Evolutionary conservation across 257 asterid species (phyloP), one percentile per base, ranked within the genome.

Genomic region (Eucommia ulmoides): DNA sequence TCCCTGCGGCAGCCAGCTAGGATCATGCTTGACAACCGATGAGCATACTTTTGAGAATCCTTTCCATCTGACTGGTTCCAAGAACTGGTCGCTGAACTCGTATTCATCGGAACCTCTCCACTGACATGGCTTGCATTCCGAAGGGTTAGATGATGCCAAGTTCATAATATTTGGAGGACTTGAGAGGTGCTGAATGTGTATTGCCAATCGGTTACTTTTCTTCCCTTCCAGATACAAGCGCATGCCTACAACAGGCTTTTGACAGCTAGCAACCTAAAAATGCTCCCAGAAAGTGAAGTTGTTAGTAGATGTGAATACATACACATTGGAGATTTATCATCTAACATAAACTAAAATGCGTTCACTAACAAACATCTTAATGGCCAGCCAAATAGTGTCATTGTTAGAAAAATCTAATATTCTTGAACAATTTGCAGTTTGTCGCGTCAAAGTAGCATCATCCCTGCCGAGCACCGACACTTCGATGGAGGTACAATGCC

Each of bases 51-150:
- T 85, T 58, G 98, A 75, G 33, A 70, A 89, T 58, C 75, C 66
- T 52, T 74, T 75, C 98, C 96, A 89, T 47, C 94, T 64, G 53
- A 89, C 69, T 4, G 96, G 84, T 59, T 89, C 98, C 61, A 89
- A 62, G 75, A 75, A 85, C 70, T 89, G 94, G 45, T 78, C 73
- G 12, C 42, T 25, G 3, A 71, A 56, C 42, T 79, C 86, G 15
- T 76, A 80, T 54, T 85, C 96, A 49, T 89, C 93, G 0, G 98
- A 89, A 16, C 98, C 98, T 62, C 88, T 84, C 98, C 98, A 89
- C 23, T 64, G 92, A 45, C 73, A 62, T 47, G 74, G 70, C 55
- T 68, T 71, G 49, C 20, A 19, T 24, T 47, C 14, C 19, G 53
- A 46, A 33, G 58, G 60, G 49, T 62, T 74, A 18, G 71, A 24